Percentiles rank a stretch among this genome's conserved stretches.
phyloP scores from a whole-genome alignment of 495 filamentous ascomycete genomes.

The Penicillium lividum region DNA sequence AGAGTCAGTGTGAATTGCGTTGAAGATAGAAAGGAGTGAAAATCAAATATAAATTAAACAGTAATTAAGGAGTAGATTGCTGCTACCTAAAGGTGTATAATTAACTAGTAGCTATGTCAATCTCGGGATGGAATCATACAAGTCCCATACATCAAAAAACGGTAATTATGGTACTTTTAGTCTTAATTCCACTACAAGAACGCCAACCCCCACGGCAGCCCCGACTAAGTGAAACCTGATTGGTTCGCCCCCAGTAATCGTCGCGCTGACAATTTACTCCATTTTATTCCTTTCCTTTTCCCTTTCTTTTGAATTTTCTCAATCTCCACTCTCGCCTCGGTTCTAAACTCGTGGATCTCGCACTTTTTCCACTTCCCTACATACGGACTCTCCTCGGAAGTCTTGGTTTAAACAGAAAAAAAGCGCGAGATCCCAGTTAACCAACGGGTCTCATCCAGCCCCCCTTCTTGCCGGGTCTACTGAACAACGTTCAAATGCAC shows the following conservation, averaged over 20 bases:
- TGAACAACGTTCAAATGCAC: slow-evolving; percentile 53
- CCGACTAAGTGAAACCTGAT: slow-evolving; percentile 15
- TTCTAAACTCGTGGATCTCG: neutral
- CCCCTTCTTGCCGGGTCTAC: slow-evolving; percentile 23
- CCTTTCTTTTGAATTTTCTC: slow-evolving; percentile 26
- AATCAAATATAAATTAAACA: too few species aligned
- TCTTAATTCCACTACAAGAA: slow-evolving; percentile 15
- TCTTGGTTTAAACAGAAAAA: neutral
- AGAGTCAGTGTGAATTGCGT: neutral
- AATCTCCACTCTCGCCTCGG: slow-evolving; percentile 19
- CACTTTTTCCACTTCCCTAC: slow-evolving; percentile 6
- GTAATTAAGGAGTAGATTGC: too few species aligned
- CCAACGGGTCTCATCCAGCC: slow-evolving; percentile 3
- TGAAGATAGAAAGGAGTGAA: too few species aligned
- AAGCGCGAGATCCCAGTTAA: neutral
- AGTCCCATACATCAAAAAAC: neutral
- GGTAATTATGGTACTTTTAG: slow-evolving; percentile 7
- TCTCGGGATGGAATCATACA: neutral
- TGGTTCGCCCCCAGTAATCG: slow-evolving; percentile 3
- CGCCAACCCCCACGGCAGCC: slow-evolving; percentile 19
- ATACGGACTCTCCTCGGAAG: slow-evolving; percentile 7
- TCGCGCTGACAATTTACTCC: slow-evolving; percentile 9
- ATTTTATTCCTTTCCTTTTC: slow-evolving; percentile 9
- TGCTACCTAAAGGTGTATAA: neutral
- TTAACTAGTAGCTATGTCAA: neutral